Evolutionary conservation across 441 rosid species (phyloP).

Genomic region (Viola pubescens): DNA sequence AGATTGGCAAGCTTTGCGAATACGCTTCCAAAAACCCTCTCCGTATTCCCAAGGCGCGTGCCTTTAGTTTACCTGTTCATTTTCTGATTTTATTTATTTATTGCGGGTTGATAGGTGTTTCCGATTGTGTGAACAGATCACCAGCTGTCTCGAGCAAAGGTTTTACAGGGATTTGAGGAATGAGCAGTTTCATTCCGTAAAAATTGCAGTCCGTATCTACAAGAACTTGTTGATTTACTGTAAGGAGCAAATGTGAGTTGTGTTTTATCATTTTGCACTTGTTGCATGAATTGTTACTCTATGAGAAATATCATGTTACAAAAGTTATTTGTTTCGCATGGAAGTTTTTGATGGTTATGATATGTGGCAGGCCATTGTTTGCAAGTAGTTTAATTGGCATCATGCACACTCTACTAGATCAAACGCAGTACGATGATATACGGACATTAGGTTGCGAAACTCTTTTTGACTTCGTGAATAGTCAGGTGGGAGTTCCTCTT

Average conservation of each 20-base stretch:
- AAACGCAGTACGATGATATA: conserved; percentile 66
- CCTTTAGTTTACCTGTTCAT: conserved; percentile 1
- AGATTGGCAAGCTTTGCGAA: conserved; percentile 73
- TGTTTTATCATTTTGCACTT: conserved; percentile 2
- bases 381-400: conserved; percentile 70
- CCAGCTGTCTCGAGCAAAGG: conserved; percentile 74
- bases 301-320: not conserved
- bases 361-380: conserved; percentile 61
- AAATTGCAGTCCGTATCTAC: conserved; percentile 75
- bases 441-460: conserved; percentile 70
- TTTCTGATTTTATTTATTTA: conserved; percentile 5
- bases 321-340: not conserved
- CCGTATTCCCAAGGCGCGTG: conserved; percentile 67
- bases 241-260: conserved; percentile 88
- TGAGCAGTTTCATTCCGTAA: conserved; percentile 72
- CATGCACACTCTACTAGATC: conserved; percentile 73
- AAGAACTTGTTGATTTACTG: conserved; percentile 71
- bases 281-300: not conserved
- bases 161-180: conserved; percentile 89
- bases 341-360: conserved; percentile 6
- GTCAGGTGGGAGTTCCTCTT: conserved; percentile 51
- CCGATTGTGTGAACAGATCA: conserved; percentile 47
- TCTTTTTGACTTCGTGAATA: conserved; percentile 77
- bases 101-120: conserved; percentile 12
- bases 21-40: conserved; percentile 81